Percentiles rank a stretch among this genome's conserved stretches.
Conservation (phyloP, 192 early-diverging fungal genomes). For the Coemansia guatemalensis region DNA sequence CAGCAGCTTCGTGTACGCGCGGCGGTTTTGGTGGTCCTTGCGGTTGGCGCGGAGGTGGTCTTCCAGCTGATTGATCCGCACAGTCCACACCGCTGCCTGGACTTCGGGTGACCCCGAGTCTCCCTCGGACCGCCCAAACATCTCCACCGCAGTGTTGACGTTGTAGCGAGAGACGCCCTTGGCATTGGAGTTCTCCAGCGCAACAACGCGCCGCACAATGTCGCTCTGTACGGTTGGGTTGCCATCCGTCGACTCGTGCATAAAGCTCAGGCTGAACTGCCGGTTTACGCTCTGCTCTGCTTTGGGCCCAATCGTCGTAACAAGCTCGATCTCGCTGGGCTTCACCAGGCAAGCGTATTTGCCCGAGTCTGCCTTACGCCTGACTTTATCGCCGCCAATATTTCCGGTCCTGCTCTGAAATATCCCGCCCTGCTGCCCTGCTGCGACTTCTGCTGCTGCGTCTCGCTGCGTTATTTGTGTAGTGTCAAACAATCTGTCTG, state of each 20-base stretch:
- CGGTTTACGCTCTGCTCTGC: slow-evolving; percentile 12
- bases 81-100: slow-evolving; percentile 91
- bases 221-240: slow-evolving; percentile 52
- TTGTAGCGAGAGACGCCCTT: slow-evolving; percentile 79
- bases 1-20: slow-evolving; percentile 73
- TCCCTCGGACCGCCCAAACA: slow-evolving; percentile 72
- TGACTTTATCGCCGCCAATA: slow-evolving; percentile 14
- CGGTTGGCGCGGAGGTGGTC: slow-evolving; percentile 73
- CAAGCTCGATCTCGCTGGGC: slow-evolving; percentile 26
- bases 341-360: slow-evolving; percentile 26
- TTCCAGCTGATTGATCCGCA: slow-evolving; percentile 83
- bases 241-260: slow-evolving; percentile 18
- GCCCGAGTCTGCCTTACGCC: slow-evolving; percentile 36
- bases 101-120: slow-evolving; percentile 94
- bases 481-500: slow-evolving; percentile 34
- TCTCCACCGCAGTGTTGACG: slow-evolving; percentile 63
- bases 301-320: slow-evolving; percentile 44
- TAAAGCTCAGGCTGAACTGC: slow-evolving; percentile 9
- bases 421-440: slow-evolving; percentile 14
- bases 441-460: slow-evolving; percentile 5
- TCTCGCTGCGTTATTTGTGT: slow-evolving; percentile 52
- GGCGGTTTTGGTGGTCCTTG: slow-evolving; percentile 92
- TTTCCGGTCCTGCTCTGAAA: background rate
- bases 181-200: slow-evolving; percentile 80
- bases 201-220: slow-evolving; percentile 67